Conservation (phyloP, 2,329 filamentous ascomycete species). For the Pseudogymnoascus sp. region DNA sequence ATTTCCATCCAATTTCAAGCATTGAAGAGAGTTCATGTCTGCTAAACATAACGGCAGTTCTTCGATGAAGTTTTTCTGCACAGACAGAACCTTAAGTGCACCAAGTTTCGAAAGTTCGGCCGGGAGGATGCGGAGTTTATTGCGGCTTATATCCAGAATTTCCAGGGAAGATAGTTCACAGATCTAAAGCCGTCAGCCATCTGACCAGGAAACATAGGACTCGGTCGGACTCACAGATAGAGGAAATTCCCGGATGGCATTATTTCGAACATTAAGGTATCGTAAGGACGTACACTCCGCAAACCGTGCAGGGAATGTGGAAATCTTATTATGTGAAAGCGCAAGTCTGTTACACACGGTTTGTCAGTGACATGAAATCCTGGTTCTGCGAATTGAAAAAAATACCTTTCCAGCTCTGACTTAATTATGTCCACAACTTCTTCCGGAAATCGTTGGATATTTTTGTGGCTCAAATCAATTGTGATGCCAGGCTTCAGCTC, state of each 20-base stretch:
- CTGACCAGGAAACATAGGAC: not conserved
- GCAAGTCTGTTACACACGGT: conserved; percentile 48
- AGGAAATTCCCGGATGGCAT: conserved; percentile 60
- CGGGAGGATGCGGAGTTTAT: conserved; percentile 70
- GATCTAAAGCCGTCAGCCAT: conserved; percentile 44
- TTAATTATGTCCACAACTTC: conserved; percentile 31
- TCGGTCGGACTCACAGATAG: conserved; percentile 42
- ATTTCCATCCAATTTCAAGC: conserved; percentile 85
- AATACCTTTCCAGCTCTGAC: conserved; percentile 28
- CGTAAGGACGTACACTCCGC: conserved; percentile 68
- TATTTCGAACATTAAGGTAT: conserved; percentile 74
- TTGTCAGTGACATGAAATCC: conserved; percentile 24
- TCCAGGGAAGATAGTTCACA: conserved; percentile 80
- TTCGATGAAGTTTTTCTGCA: conserved; percentile 79
- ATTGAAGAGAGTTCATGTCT: conserved; percentile 82
- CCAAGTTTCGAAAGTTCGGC: conserved; percentile 71
- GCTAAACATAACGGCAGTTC: conserved; percentile 76
- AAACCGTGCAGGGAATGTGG: conserved; percentile 61
- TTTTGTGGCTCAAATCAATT: conserved; percentile 68
- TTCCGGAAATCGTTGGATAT: conserved; percentile 44
- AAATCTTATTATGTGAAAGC: conserved; percentile 70
- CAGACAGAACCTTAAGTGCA: conserved; percentile 80
- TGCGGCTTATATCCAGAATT: conserved; percentile 85
- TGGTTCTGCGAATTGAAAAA: conserved; percentile 10
- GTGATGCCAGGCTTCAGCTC: conserved; percentile 64